Evolutionary conservation across 116 monocot species (phyloP).

Genomic region (Dioscorea cayenensis): DNA sequence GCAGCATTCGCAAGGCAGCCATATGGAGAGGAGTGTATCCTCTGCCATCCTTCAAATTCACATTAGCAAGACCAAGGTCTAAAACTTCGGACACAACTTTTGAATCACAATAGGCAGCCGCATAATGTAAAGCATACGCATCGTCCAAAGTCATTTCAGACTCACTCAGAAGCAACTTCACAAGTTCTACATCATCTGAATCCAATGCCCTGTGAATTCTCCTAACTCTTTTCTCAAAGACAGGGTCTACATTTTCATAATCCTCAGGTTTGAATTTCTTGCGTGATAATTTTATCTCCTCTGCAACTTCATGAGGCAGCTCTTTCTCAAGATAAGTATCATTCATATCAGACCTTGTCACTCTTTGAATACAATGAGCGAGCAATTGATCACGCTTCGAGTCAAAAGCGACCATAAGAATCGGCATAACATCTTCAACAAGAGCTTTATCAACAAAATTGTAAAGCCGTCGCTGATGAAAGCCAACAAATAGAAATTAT

Average conservation of each 20-base stretch:
- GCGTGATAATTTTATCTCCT: slow-evolving; percentile 48
- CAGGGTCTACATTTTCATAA: slow-evolving; percentile 14
- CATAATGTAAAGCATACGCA: slow-evolving; percentile 82
- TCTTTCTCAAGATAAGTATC: slow-evolving; percentile 63
- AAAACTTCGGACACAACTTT: slow-evolving; percentile 82
- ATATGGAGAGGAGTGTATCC: slow-evolving; percentile 84
- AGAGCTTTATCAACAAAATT: slow-evolving; percentile 77
- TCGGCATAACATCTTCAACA: slow-evolving; percentile 88
- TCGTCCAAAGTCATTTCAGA: slow-evolving; percentile 72
- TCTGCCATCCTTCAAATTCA: slow-evolving; percentile 76
- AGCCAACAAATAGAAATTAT: neutral
- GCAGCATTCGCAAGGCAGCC: slow-evolving; percentile 80
- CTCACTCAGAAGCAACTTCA: slow-evolving; percentile 81
- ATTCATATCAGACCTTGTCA: slow-evolving; percentile 72
- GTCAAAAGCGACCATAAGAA: slow-evolving; percentile 65
- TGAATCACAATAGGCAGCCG: slow-evolving; percentile 80
- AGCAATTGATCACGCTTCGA: slow-evolving; percentile 45
- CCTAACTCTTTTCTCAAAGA: slow-evolving; percentile 46
- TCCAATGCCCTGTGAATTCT: slow-evolving; percentile 83
- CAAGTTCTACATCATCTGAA: slow-evolving; percentile 91
- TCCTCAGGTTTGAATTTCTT: slow-evolving; percentile 18
- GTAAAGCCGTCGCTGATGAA: slow-evolving; percentile 58
- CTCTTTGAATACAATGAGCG: slow-evolving; percentile 51
- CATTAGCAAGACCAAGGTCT: slow-evolving; percentile 43
- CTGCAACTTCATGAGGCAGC: slow-evolving; percentile 45